These are phyloP conservation scores for Phaeosphaeria sp. DNA, from an alignment of 2,329 filamentous ascomycete species.

Conservation along the genomic window DNA sequence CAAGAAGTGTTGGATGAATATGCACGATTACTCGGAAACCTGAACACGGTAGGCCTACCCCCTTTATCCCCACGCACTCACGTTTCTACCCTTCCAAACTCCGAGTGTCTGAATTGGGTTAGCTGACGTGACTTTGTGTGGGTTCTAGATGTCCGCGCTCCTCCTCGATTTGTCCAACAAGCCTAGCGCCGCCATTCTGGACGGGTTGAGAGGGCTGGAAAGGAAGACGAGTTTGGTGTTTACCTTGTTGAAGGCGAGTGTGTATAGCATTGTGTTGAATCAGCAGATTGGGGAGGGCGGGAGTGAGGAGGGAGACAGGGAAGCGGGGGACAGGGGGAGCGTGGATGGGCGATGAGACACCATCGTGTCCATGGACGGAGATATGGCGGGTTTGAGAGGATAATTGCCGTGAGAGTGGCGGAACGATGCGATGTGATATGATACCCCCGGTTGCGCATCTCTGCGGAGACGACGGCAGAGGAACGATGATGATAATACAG, in stretches of 20 bases:
- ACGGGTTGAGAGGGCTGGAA: conserved; percentile 86
- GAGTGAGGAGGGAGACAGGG: conserved; percentile 33
- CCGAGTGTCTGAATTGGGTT: conserved; percentile 33
- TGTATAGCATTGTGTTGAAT: conserved; percentile 98
- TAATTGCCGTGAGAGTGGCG: too few species aligned
- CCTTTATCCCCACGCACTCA: conserved; percentile 2
- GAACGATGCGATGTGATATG: conserved; percentile 10
- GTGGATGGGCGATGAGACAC: conserved; percentile 25
- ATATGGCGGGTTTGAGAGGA: not conserved
- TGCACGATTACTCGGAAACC: conserved; percentile 81
- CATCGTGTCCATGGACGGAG: conserved; percentile 2
- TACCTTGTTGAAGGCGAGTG: conserved; percentile 94
- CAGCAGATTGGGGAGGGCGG: conserved; percentile 68
- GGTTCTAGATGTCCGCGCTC: conserved; percentile 59
- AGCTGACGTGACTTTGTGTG: conserved; percentile 9
- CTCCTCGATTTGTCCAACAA: conserved; percentile 72
- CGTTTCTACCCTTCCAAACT: not conserved
- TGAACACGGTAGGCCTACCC: conserved; percentile 74
- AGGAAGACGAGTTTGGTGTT: conserved; percentile 94
- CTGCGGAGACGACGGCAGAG: not conserved
- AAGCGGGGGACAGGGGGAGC: conserved; percentile 33
- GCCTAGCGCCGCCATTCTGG: conserved; percentile 74
- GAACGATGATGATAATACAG: not conserved
- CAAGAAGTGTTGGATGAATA: conserved; percentile 97
- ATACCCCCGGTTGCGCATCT: conserved; percentile 12